Conservation (phyloP, 768 basidiomycete species). For the Mycena indigotica region DNA sequence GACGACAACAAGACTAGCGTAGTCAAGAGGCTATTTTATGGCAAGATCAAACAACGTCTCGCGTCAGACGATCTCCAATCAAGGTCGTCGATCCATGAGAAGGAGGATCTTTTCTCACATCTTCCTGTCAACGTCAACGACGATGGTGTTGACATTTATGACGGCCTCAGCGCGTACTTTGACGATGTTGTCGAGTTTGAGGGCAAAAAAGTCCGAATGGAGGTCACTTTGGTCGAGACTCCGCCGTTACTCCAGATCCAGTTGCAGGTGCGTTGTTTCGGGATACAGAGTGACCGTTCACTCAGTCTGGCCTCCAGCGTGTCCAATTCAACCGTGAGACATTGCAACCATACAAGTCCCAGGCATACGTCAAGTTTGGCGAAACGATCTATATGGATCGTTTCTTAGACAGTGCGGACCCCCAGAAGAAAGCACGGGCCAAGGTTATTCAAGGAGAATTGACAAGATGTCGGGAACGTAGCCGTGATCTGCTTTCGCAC, state of each 20-base stretch:
- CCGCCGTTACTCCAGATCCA: constrained; percentile 95
- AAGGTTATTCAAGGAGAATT: constrained; percentile 73
- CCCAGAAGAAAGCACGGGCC: constrained; percentile 68
- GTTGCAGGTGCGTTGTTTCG: constrained; percentile 67
- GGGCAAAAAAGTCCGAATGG: constrained; percentile 84
- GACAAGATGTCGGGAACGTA: constrained; percentile 62
- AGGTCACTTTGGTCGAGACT: constrained; percentile 80
- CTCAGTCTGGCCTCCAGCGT: constrained; percentile 50
- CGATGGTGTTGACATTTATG: constrained; percentile 89
- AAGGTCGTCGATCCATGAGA: constrained; percentile 69
- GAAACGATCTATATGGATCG: constrained; percentile 90
- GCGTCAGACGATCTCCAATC: constrained; percentile 39
- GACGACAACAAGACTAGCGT: constrained; percentile 67
- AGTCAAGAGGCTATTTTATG: constrained; percentile 87
- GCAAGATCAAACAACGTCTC: constrained; percentile 68
- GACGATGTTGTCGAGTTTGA: constrained; percentile 87
- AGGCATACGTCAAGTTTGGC: constrained; percentile 90
- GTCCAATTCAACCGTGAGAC: constrained; percentile 95
- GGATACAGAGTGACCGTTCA: background rate
- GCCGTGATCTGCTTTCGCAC: constrained; percentile 66
- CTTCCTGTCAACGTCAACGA: constrained; percentile 91
- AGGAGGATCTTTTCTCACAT: constrained; percentile 92
- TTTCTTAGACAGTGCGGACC: constrained; percentile 78
- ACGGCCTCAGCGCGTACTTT: constrained; percentile 90
- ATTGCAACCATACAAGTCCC: constrained; percentile 91